Base-by-base conservation (phyloP, 148 eudicot genomes). In the Amaranthus cruentus region DNA sequence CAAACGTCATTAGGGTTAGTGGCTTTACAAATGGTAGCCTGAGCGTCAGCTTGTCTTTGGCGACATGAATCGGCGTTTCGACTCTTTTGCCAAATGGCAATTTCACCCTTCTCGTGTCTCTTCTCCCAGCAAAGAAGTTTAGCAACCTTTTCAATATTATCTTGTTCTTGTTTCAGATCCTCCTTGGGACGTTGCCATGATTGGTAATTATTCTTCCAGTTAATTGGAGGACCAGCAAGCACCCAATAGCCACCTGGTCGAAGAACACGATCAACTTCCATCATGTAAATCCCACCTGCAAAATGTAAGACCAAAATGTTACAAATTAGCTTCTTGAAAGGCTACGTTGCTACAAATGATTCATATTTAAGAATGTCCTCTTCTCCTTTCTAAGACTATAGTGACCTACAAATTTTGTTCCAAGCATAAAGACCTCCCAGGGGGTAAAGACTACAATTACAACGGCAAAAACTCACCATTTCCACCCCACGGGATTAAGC, bases 231-330 rank as follows among this genome's bases (percentile, higher is more conserved):
- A 69, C 98, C 98, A 18, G 98, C 84, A 74, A 94, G 97, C 75
- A 94, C 96, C 98, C 98, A 94, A 76, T 85, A 94, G 62, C 98
- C 98, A 64, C 98, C 98, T 55, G 97, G 97, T 83, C 98, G 89
- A 71, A 94, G 90, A 60, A 94, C 96, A 71, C 98, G 86, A 70
- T 94, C 98, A 66, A 94, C 97, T 87, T 94, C 98, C 89, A 85
- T 94, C 96, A 94, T 79, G 78, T 88, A 88, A 66, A 85, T 74
- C 74, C 98, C 98, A 83, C 87, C 98, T 94, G 86, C 77, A 82
- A 43, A 70, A 47, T 42, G 15, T 21, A 59, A 14, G 60, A 65
- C 9, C 63, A 53, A 44, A 51, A 48, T 10, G 10, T 4, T 38
- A 12, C 52, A 67, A 3, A 28, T 28, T 28, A 28, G 38, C 38